A percentile compares a stretch with the other conserved stretches of the same genome.
phyloP scores from a whole-genome alignment of 2,329 filamentous ascomycete species.

The Scedosporium minutisporum region DNA sequence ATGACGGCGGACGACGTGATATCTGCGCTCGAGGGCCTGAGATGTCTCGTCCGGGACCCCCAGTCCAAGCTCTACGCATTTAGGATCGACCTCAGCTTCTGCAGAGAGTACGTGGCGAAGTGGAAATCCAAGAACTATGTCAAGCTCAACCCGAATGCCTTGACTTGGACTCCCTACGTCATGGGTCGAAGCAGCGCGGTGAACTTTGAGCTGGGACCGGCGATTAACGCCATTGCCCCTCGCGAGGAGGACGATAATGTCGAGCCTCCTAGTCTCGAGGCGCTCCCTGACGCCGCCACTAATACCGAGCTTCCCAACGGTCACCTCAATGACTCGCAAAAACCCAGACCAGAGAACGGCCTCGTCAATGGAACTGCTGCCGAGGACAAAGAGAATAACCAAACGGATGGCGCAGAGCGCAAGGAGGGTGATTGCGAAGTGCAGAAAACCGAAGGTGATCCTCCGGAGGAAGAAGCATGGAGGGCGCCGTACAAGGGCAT shows the following conservation, averaged over 20 bases:
- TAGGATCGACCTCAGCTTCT: slow-evolving; percentile 76
- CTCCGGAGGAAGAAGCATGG: slow-evolving; percentile 27
- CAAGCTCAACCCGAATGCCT: slow-evolving; percentile 64
- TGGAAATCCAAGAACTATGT: slow-evolving; percentile 87
- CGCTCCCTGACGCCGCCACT: background rate
- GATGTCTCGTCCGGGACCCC: slow-evolving; percentile 82
- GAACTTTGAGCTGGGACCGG: slow-evolving; percentile 73
- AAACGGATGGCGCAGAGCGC: slow-evolving; percentile 16
- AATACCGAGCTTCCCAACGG: slow-evolving; percentile 1
- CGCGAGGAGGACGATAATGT: slow-evolving; percentile 61
- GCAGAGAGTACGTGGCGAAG: slow-evolving; percentile 75
- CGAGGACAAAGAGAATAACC: slow-evolving; percentile 16
- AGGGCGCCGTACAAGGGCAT: slow-evolving; percentile 43
- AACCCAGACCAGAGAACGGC: background rate
- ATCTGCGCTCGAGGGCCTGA: slow-evolving; percentile 80
- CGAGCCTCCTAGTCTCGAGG: background rate
- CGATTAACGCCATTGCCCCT: slow-evolving; percentile 77
- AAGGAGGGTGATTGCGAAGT: slow-evolving; percentile 15
- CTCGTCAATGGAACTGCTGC: background rate
- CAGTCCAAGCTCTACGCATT: slow-evolving; percentile 83
- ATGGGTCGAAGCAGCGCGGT: slow-evolving; percentile 82
- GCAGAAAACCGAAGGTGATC: background rate
- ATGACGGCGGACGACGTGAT: slow-evolving; percentile 96
- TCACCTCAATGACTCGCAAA: slow-evolving; percentile 6
- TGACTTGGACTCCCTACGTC: slow-evolving; percentile 94